A percentile compares a stretch with the other conserved stretches of the same genome.
These are phyloP conservation scores for Podospora australis DNA, from an alignment of 495 filamentous ascomycete genomes.

Conservation along the genomic window DNA sequence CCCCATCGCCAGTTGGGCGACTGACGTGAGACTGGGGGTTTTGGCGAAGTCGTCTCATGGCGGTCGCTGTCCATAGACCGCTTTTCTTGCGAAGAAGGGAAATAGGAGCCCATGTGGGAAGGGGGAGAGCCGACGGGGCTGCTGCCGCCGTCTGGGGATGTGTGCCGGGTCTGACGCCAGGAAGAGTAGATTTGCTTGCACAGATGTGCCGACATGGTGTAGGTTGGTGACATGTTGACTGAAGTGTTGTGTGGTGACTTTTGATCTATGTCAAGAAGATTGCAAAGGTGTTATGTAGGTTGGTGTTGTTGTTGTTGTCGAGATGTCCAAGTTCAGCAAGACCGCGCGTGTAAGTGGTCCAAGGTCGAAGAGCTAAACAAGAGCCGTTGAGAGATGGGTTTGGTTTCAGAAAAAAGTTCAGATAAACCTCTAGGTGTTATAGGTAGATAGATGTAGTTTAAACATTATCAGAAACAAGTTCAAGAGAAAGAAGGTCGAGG, in stretches of 20 bases:
- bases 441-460: too few species aligned
- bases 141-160: slow-evolving; percentile 27
- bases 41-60: slow-evolving; percentile 5
- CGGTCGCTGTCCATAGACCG: slow-evolving; percentile 39
- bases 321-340: not conserved
- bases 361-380: too few species aligned
- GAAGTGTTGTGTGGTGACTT: not conserved
- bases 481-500: too few species aligned
- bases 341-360: not conserved
- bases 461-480: too few species aligned
- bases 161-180: slow-evolving; percentile 34
- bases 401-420: too few species aligned
- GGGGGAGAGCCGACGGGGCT: slow-evolving; percentile 23
- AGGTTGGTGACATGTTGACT: slow-evolving; percentile 41
- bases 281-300: not conserved
- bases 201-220: slow-evolving; percentile 48
- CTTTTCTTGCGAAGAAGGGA: slow-evolving; percentile 34
- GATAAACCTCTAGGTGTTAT: too few species aligned
- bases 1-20: slow-evolving; percentile 21
- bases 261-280: not conserved
- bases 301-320: not conserved
- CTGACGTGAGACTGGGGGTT: slow-evolving; percentile 6
- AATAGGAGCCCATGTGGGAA: slow-evolving; percentile 19
- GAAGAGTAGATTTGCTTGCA: slow-evolving; percentile 47
- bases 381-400: too few species aligned